A percentile compares a stretch with the other conserved stretches of the same genome.
phyloP scores from a whole-genome alignment of 1,284 basidiomycete species.

The Sporisorium scitamineum region DNA sequence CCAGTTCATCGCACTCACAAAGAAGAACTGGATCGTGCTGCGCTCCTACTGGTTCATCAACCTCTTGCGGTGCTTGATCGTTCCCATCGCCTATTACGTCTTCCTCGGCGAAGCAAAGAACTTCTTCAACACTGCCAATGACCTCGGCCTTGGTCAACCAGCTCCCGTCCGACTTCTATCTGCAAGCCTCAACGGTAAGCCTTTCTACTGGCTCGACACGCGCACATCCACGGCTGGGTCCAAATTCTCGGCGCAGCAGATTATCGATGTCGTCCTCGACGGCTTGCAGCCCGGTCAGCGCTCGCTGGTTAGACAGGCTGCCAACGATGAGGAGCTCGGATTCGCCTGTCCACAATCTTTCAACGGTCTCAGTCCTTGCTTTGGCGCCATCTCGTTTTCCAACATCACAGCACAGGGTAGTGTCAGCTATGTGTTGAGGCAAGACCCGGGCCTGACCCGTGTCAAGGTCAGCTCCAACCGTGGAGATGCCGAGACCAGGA shows the following conservation, averaged over 20 bases:
- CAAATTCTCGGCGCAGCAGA: conserved; percentile 72
- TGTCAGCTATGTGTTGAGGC: conserved; percentile 79
- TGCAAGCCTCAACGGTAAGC: conserved; percentile 13
- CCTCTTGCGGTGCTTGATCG: conserved; percentile 76
- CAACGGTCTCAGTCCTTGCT: conserved; percentile 78
- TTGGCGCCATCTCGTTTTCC: conserved; percentile 78
- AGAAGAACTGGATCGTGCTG: conserved; percentile 39
- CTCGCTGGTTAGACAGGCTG: conserved; percentile 25
- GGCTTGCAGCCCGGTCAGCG: conserved; percentile 19
- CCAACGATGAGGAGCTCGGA: conserved; percentile 69
- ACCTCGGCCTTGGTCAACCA: conserved; percentile 33
- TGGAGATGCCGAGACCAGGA: conserved; percentile 78
- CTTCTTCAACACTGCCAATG: conserved; percentile 42
- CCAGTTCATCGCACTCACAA: conserved; percentile 33
- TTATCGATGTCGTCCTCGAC: conserved; percentile 74
- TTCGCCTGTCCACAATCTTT: conserved; percentile 79
- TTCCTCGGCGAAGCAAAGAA: conserved; percentile 74
- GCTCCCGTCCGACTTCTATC: conserved; percentile 25
- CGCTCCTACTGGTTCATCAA: conserved; percentile 71
- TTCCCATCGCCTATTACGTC: conserved; percentile 78
- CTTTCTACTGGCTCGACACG: conserved; percentile 31
- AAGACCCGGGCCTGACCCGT: conserved; percentile 76
- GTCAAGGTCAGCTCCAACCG: conserved; percentile 77
- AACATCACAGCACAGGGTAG: conserved; percentile 26
- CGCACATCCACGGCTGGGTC: conserved; percentile 73